Conservation (phyloP, 2,329 filamentous ascomycete genomes). For the Orbilia oligospora region DNA sequence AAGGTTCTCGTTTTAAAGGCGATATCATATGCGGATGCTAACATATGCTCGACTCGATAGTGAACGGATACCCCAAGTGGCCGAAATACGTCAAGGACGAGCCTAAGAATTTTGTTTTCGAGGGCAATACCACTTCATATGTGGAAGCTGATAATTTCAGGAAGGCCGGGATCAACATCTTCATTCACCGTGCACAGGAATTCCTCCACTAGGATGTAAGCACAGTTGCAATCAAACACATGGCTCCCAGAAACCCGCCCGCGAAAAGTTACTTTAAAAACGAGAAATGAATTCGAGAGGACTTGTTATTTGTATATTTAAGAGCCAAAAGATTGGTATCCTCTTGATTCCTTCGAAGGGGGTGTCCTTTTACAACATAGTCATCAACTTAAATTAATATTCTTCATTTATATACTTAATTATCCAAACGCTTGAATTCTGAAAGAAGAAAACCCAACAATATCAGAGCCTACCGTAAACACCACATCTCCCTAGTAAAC, state of each 20-base stretch:
- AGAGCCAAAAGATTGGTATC: no score
- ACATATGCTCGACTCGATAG: slow-evolving; percentile 15
- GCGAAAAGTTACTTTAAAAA: no score
- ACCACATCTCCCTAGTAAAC: background rate
- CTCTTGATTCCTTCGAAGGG: background rate
- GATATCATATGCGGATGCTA: background rate
- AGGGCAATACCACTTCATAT: slow-evolving; percentile 51
- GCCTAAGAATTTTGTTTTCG: slow-evolving; percentile 55
- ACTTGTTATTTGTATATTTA: no score
- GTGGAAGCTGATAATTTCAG: slow-evolving; percentile 50
- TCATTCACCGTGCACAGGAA: slow-evolving; percentile 39
- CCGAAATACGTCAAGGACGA: slow-evolving; percentile 37
- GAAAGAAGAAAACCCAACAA: background rate
- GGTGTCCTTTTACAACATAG: background rate
- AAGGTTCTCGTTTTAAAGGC: background rate
- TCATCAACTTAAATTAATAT: slow-evolving; percentile 6
- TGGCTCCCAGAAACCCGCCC: no score
- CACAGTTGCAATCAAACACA: background rate
- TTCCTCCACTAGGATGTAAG: slow-evolving; percentile 26
- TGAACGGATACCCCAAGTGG: slow-evolving; percentile 51
- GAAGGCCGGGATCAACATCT: slow-evolving; percentile 43
- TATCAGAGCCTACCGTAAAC: background rate
- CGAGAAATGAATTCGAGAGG: no score
- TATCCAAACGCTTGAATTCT: background rate
- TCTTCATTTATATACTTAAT: background rate